A percentile compares a stretch with the other conserved stretches of the same genome.
These are phyloP conservation scores for Pleurotus ostreatus DNA, from an alignment of 768 basidiomycete genomes.

Conservation along the genomic window DNA sequence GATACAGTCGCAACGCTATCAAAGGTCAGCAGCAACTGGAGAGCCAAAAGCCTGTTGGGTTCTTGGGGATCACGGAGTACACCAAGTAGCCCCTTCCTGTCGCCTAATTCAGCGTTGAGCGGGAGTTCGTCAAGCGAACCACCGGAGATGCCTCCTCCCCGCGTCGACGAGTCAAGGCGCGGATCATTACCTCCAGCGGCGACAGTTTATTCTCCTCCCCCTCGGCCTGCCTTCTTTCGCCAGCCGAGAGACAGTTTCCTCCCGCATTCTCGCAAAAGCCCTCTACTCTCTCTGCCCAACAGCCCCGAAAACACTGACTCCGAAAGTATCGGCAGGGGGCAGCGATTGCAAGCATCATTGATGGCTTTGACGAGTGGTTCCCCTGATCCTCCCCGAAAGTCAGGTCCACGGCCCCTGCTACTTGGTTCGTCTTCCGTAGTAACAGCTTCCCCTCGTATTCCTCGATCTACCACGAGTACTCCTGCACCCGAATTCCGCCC, in stretches of 20 bases:
- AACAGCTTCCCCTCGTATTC: conserved; percentile 24
- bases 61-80: conserved; percentile 28
- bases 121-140: conserved; percentile 6
- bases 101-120: conserved; percentile 2
- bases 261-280: conserved; percentile 23
- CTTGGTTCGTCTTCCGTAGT: conserved; percentile 50
- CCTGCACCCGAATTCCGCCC: conserved; percentile 30
- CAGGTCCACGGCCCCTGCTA: conserved; percentile 63
- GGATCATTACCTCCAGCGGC: conserved; percentile 37
- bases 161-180: conserved; percentile 20
- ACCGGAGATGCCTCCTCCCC: not conserved
- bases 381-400: conserved; percentile 34
- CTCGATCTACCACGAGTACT: conserved; percentile 31
- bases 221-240: conserved; percentile 54
- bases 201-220: conserved; percentile 47
- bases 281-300: conserved; percentile 22
- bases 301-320: conserved; percentile 26
- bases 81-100: conserved; percentile 6
- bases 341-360: conserved; percentile 38
- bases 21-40: conserved; percentile 75
- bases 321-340: conserved; percentile 32
- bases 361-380: conserved; percentile 31
- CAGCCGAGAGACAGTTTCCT: conserved; percentile 55
- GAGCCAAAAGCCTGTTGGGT: conserved; percentile 54
- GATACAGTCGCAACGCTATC: conserved; percentile 67